These are phyloP conservation scores for Umbelopsis vinacea DNA, from an alignment of 192 early-diverging fungal genomes.

Conservation along the genomic window DNA sequence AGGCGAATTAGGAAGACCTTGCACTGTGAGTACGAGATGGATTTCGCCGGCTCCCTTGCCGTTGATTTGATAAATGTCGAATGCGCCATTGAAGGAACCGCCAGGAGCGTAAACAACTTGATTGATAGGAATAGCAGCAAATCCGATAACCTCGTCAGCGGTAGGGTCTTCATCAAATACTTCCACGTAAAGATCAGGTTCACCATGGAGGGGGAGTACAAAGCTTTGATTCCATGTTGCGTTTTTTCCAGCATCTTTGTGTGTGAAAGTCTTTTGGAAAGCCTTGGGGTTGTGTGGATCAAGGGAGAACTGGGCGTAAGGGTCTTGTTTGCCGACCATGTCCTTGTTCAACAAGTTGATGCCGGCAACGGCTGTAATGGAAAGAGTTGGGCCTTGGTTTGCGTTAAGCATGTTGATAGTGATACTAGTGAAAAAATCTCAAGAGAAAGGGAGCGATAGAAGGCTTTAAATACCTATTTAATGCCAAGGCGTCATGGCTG, in stretches of 20 bases:
- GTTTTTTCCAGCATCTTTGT: constrained; percentile 52
- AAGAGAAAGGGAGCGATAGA: too few relatives aligned
- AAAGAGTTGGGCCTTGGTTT: constrained; percentile 37
- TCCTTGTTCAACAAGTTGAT: constrained; percentile 44
- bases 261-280: constrained; percentile 53
- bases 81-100: constrained; percentile 46
- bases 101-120: constrained; percentile 49
- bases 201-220: constrained; percentile 41
- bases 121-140: constrained; percentile 54
- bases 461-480: too few relatives aligned
- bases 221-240: constrained; percentile 60
- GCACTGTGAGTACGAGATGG: constrained; percentile 42
- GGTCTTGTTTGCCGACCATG: constrained; percentile 55
- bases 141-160: constrained; percentile 48
- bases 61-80: constrained; percentile 44
- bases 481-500: too few relatives aligned
- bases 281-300: constrained; percentile 45
- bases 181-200: constrained; percentile 50
- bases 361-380: constrained; percentile 40
- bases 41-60: constrained; percentile 45
- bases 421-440: too few relatives aligned
- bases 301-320: constrained; percentile 51
- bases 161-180: constrained; percentile 52
- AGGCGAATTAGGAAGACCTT: constrained; percentile 43
- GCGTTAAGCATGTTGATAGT: neutral